Conservation (phyloP, 306 rosid species). For the Cucumis melo region DNA sequence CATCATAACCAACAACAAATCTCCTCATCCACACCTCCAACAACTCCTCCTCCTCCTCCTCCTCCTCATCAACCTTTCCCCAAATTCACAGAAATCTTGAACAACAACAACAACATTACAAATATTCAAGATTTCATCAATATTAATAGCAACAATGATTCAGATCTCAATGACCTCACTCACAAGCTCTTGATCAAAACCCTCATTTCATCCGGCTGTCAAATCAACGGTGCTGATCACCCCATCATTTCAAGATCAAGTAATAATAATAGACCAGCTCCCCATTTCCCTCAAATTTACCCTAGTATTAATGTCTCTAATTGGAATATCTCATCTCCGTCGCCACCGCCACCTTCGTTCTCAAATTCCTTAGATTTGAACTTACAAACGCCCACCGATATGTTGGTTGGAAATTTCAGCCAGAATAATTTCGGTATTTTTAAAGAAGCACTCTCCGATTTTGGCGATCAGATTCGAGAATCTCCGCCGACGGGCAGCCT, state of each 20-base stretch:
- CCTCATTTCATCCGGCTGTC: conserved; percentile 16
- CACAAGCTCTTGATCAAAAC: conserved; percentile 50
- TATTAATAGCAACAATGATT: conserved; percentile 12
- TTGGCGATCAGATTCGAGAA: conserved; percentile 30
- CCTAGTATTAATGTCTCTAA: conserved; percentile 57
- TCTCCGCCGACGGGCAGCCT: conserved; percentile 14
- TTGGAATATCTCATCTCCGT: conserved; percentile 21
- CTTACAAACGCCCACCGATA: conserved; percentile 30
- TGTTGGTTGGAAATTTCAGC: conserved; percentile 14
- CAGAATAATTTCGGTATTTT: conserved; percentile 18
- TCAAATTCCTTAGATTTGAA: conserved; percentile 30
- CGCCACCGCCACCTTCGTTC: conserved; percentile 16
- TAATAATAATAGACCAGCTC: conserved; percentile 19
- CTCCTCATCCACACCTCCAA: conserved; percentile 15
- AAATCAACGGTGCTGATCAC: conserved; percentile 2
- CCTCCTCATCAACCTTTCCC: conserved; percentile 13
- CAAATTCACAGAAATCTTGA: conserved; percentile 45
- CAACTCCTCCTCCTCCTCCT: background rate
- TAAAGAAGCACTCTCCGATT: conserved; percentile 19
- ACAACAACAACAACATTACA: conserved; percentile 1
- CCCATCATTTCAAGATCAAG: background rate
- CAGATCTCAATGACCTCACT: conserved; percentile 21
- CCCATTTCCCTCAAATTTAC: conserved; percentile 57
- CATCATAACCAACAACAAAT: conserved; percentile 16
- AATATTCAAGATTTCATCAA: conserved; percentile 13